Conservation (phyloP, 495 filamentous ascomycete species). For the Neurospora sp. region DNA sequence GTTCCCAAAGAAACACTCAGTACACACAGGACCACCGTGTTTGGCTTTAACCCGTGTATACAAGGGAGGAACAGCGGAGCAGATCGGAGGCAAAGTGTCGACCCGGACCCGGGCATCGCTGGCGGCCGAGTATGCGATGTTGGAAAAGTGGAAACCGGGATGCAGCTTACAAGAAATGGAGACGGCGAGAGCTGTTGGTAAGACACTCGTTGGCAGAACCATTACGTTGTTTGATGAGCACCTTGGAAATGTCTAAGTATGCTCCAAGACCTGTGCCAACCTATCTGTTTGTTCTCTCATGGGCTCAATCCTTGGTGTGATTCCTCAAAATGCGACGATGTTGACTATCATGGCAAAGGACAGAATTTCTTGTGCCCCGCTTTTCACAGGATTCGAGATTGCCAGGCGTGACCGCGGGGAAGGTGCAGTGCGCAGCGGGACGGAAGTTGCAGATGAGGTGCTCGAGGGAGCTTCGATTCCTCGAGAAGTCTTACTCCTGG, state of each 20-base stretch:
- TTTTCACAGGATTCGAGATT: not conserved
- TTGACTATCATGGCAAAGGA: not conserved
- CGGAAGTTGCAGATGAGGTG: not conserved
- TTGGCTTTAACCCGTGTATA: no score
- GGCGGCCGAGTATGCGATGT: not conserved
- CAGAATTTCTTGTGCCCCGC: not conserved
- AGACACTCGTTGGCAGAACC: not conserved
- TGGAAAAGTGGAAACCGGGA: not conserved
- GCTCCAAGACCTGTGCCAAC: not conserved
- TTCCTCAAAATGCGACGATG: not conserved
- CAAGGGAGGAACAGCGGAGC: not conserved
- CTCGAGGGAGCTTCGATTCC: not conserved
- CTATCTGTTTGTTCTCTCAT: not conserved
- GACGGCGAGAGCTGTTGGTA: not conserved
- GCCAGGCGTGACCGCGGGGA: not conserved
- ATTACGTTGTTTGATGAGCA: not conserved
- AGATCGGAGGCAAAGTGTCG: not conserved
- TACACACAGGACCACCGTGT: no score
- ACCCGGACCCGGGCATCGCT: not conserved
- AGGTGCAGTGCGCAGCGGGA: not conserved
- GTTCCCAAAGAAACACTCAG: no score
- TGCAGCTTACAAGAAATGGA: not conserved
- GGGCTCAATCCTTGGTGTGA: not conserved
- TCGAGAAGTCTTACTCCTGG: not conserved
- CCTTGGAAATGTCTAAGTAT: not conserved